Percentiles rank a stretch among this genome's conserved stretches.
phyloP scores from a whole-genome alignment of 345 rosid species.

The Eucalyptus virginea region DNA sequence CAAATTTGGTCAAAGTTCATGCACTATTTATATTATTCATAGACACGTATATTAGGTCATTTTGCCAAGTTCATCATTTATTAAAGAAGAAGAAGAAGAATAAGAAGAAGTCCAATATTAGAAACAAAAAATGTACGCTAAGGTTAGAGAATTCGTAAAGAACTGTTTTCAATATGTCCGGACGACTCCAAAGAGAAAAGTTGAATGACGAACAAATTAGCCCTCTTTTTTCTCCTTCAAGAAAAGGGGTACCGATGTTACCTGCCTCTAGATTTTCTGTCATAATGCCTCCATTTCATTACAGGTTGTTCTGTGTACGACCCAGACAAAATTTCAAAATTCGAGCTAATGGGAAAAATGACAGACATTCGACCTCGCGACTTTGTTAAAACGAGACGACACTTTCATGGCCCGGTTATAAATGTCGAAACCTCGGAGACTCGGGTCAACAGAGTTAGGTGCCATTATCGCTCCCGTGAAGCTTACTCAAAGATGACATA shows the following conservation, averaged over 20 bases:
- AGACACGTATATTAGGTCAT: background rate
- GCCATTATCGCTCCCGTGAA: background rate
- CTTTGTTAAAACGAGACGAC: background rate
- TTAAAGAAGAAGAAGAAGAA: rapidly evolving
- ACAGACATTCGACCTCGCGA: background rate
- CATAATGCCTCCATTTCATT: background rate
- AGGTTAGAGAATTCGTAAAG: background rate
- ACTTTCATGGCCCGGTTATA: background rate
- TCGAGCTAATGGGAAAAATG: background rate
- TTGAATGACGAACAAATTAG: background rate
- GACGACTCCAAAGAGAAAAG: background rate
- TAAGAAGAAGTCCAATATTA: too few relatives aligned
- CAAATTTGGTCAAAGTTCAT: background rate
- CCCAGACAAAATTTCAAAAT: background rate
- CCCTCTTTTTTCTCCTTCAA: background rate
- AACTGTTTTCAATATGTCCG: background rate
- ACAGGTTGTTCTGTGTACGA: background rate
- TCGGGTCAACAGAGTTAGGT: background rate
- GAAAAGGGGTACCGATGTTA: background rate
- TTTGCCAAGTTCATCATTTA: background rate
- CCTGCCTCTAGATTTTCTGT: background rate
- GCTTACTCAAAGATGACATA: background rate
- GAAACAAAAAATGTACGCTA: background rate
- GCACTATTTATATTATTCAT: background rate
- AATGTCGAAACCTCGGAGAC: background rate